Conservation (phyloP, 495 filamentous ascomycete genomes). For the Penicillium psychrofluorescens region DNA sequence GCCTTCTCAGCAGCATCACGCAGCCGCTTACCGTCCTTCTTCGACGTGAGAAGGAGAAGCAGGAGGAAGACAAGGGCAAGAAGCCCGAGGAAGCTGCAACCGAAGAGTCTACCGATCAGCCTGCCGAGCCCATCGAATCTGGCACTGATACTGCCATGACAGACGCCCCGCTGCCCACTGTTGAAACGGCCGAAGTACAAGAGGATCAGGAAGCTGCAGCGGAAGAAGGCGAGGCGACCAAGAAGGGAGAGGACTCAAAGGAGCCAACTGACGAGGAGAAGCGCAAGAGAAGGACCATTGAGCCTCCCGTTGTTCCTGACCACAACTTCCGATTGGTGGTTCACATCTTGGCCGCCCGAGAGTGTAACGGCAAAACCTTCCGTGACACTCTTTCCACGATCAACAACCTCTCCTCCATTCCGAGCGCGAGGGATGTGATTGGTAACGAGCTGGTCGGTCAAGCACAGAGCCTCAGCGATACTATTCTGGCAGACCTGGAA, state of each 20-base stretch:
- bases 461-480: conserved; percentile 74
- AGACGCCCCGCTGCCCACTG: conserved; percentile 29
- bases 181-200: conserved; percentile 22
- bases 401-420: conserved; percentile 91
- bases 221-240: conserved; percentile 10
- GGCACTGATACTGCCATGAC: conserved; percentile 35
- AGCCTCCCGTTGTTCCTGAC: conserved; percentile 81
- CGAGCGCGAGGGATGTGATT: conserved; percentile 83
- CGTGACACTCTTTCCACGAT: conserved; percentile 94
- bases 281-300: conserved; percentile 66
- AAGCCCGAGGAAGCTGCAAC: conserved; percentile 26
- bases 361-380: conserved; percentile 96
- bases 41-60: conserved; percentile 72
- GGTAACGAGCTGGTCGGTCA: conserved; percentile 83
- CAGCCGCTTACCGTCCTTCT: conserved; percentile 76
- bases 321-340: conserved; percentile 87
- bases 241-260: conserved; percentile 31
- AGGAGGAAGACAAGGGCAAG: conserved; percentile 51
- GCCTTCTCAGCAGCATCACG: conserved; percentile 79
- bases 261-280: conserved; percentile 46
- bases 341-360: conserved; percentile 89
- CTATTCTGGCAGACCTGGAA: conserved; percentile 76
- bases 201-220: background rate
- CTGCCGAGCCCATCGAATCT: conserved; percentile 17
- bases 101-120: conserved; percentile 16